phyloP scores from a whole-genome alignment of 2,329 filamentous ascomycete species.

The Colletotrichum horii region DNA sequence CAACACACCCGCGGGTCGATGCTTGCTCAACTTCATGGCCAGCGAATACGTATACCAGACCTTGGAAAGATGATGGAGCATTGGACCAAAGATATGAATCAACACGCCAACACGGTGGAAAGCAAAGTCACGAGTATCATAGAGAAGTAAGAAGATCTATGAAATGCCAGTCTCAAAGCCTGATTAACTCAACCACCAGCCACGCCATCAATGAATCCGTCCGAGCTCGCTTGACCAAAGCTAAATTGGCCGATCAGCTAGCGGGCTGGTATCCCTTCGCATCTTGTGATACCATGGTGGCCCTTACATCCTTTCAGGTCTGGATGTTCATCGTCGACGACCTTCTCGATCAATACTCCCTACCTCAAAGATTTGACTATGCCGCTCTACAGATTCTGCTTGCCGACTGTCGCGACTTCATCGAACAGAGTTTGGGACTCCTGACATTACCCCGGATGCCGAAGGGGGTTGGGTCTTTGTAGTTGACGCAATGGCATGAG shows the following conservation, averaged over 20 bases:
- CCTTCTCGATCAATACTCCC: constrained; percentile 6
- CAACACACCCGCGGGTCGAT: neutral
- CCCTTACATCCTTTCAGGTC: constrained; percentile 7
- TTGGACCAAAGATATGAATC: constrained; percentile 18
- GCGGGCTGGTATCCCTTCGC: constrained; percentile 12
- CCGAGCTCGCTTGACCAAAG: constrained; percentile 5
- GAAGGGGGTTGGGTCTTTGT: neutral
- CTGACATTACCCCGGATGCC: neutral
- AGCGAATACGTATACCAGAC: neutral
- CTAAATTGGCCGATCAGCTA: constrained; percentile 1
- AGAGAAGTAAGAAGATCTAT: neutral
- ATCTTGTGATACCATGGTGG: neutral
- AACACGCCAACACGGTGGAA: neutral
- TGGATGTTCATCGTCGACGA: constrained; percentile 17
- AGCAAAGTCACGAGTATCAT: neutral
- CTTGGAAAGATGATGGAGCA: neutral
- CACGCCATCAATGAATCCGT: constrained; percentile 8
- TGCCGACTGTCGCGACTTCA: constrained; percentile 3
- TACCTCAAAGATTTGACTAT: constrained; percentile 7
- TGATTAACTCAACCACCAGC: neutral
- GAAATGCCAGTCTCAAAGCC: neutral
- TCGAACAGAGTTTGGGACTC: neutral
- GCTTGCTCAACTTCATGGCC: neutral
- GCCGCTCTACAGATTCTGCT: neutral
- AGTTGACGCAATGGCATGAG: neutral